Evolutionary conservation across 768 basidiomycete species (phyloP).

Genomic region (Tulasnella sp.): DNA sequence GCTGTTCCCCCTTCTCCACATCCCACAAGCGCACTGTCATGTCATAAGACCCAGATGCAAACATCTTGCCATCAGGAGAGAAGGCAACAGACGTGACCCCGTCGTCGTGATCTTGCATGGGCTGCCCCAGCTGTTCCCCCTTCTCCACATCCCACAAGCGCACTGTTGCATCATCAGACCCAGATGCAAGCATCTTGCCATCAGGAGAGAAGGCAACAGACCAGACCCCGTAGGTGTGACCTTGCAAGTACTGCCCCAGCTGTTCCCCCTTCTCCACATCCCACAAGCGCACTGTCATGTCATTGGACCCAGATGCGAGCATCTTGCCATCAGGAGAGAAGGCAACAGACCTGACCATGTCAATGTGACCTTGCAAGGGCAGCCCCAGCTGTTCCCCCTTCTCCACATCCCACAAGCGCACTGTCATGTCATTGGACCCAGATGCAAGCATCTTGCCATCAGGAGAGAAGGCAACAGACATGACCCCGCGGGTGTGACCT

Average conservation of each 20-base stretch:
- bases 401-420: neutral
- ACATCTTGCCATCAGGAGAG: no score
- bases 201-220: neutral
- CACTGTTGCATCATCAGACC: no score
- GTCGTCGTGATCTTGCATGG: no score
- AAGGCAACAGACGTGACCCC: no score
- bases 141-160: no score
- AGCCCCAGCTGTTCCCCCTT: neutral
- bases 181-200: no score
- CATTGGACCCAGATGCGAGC: neutral
- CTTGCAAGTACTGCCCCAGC: neutral
- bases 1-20: no score
- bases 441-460: neutral
- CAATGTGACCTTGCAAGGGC: neutral
- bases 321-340: neutral
- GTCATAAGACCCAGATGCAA: no score
- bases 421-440: neutral
- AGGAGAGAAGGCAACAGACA: neutral
- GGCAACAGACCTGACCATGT: neutral
- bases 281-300: no score
- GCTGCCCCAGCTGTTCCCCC: no score
- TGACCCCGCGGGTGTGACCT: neutral
- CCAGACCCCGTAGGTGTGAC: neutral
- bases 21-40: no score
- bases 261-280: neutral